Evolutionary conservation across 2,329 filamentous ascomycete species (phyloP).

Genomic region (Curvularia verruculosa): DNA sequence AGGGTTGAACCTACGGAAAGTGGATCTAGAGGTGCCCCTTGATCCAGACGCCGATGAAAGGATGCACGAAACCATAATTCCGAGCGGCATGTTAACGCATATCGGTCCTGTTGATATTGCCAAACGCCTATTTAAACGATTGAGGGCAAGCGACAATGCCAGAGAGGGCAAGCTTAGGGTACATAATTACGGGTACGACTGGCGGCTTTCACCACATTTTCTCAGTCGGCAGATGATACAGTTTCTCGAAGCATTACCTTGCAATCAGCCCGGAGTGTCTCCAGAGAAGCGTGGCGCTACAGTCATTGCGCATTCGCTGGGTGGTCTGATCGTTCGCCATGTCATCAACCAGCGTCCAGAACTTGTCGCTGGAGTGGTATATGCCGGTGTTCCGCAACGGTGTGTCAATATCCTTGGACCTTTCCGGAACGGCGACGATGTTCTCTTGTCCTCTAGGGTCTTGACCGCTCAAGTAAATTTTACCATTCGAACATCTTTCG

Average conservation of each 20-base stretch:
- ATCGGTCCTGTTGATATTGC: slow-evolving; percentile 93
- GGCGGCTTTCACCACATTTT: slow-evolving; percentile 82
- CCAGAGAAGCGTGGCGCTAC: slow-evolving; percentile 69
- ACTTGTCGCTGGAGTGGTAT: slow-evolving; percentile 84
- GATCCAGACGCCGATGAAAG: slow-evolving; percentile 80
- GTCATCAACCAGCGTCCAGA: slow-evolving; percentile 85
- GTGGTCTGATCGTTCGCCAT: slow-evolving; percentile 85
- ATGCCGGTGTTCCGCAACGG: slow-evolving; percentile 81
- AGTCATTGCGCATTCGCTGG: slow-evolving; percentile 85
- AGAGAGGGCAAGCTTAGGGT: slow-evolving; percentile 74
- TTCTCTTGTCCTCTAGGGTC: slow-evolving; percentile 85
- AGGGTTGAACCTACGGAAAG: slow-evolving; percentile 87
- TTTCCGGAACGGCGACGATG: slow-evolving; percentile 88
- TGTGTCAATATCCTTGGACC: slow-evolving; percentile 93
- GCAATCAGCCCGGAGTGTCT: slow-evolving; percentile 66
- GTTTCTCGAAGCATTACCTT: slow-evolving; percentile 76
- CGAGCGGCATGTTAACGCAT: slow-evolving; percentile 87
- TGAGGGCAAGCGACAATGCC: slow-evolving; percentile 76
- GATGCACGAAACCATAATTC: slow-evolving; percentile 82
- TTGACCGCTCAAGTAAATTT: slow-evolving; percentile 94
- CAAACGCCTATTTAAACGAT: slow-evolving; percentile 76
- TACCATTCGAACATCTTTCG: slow-evolving; percentile 83
- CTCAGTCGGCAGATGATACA: slow-evolving; percentile 73
- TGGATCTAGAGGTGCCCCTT: slow-evolving; percentile 86
- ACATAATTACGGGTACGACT: slow-evolving; percentile 94